Evolutionary conservation across 148 eudicot genomes (phyloP), one percentile per base, ranked within the genome.

Genomic region (Camellia sinensis): DNA sequence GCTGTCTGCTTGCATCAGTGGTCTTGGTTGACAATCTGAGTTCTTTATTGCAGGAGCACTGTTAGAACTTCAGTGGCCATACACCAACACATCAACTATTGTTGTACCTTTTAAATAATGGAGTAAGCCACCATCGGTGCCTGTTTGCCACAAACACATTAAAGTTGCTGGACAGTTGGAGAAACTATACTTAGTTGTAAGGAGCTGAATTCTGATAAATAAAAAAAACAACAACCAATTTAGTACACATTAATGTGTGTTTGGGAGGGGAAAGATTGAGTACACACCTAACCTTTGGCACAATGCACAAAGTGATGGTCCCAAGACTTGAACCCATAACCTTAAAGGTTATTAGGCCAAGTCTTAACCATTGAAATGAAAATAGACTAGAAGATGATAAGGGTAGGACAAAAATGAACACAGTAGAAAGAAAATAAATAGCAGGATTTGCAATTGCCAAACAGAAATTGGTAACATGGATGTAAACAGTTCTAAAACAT

Each of bases 101-200:
- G 67, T 18, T 63, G 40, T 19, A 63, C 37, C 72, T 43, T 44
- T 21, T n/a, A 69, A 69, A 69, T 3, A 44, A 69, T 69, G 11
- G 3, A 2, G 19, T 43, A 40, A 7, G 57, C 57, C 22, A 6
- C 50, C 72, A 6, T 44, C 3, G 53, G 72, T 69, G 72, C 52
- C 18, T 43, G 52, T 69, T 69, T 69, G 52, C 72, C 21, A 43
- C 53, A 45, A 69, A 50, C 72, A 69, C n/a, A 69, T 44, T 15
- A 4, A 44, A 69, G 45, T 69, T 43, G n/a, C 53, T 69, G 12
- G 22, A 69, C 4, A n/a, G 19, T 44, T 44, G 52, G 71, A 41
- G 41, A 9, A 41, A 11, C 7, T 50, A 9, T 5, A 9, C 53
- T 50, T 50, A 50, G 9, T 50, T 50, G 53, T 50, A 50, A 5